Base-by-base conservation (phyloP, 345 rosid genomes). In the Aquilaria yunnanensis region DNA sequence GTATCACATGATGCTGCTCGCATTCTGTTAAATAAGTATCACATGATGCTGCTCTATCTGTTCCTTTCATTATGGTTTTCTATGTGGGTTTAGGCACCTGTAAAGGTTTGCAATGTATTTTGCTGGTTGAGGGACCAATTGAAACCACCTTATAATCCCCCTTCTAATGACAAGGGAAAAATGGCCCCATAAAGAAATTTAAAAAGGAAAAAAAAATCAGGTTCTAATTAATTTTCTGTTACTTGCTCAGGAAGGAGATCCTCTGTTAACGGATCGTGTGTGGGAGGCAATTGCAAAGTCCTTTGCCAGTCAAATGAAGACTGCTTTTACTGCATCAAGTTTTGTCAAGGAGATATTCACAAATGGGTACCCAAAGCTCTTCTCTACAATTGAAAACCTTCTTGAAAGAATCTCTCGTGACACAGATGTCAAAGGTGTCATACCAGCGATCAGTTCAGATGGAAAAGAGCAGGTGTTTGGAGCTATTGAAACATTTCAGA, bases 211-310 rank as follows among this genome's bases (percentile, higher is more conserved):
- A 23, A 23, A 23, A 23, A 23, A 37, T 37, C 8, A 5, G 43
- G 43, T 37, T 37, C 43, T 37, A 37, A 37, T 37, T 37, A 37
- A 37, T 64, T 69, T 57, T 45, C 61, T 64, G 68, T 53, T 74
- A 41, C 60, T 73, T 76, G 56, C 62, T 47, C 60, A 84, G 97
- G 99, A 91, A 50, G 93, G 87, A 41, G 99, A 91, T 78, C 64
- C 80, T 60, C 67, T 91, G 87, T 63, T 87, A 66, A 87, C 99
- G 1, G 96, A 87, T 68, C 78, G 96, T 67, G 96, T 95, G 47
- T 95, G 99, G 99, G 99, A 89, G 72, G 96, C 96, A 50, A 72
- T 91, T 68, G 92, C 91, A 73, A 91, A 91, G 74, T 88, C 92
- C 29, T 91, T 91, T 84, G 83, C 96, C 11, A 82, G 63, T 67